Conservation (phyloP, 257 asterid species). For the Solanum pinnatisectum region DNA sequence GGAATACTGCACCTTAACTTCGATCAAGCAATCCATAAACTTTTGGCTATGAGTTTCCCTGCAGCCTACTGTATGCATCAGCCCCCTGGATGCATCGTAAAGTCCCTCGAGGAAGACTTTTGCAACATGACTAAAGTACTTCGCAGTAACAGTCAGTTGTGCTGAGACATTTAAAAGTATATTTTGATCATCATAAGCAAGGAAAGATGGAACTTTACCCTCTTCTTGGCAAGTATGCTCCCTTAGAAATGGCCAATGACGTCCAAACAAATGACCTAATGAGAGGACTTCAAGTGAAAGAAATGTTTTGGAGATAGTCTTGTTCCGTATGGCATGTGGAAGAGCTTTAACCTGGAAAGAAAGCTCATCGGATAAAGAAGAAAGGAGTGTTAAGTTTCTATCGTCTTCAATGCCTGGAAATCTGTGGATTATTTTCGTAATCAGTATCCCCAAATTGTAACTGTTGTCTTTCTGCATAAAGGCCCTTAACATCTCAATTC, state of each 20-base stretch:
- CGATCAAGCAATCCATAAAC: slow-evolving; percentile 10
- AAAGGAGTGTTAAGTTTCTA: slow-evolving; percentile 2
- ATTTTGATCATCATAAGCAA: background rate
- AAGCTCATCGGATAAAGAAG: background rate
- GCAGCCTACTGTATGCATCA: slow-evolving; percentile 16
- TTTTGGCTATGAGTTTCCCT: background rate
- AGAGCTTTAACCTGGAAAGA: slow-evolving; percentile 9
- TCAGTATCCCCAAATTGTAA: background rate
- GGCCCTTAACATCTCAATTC: background rate
- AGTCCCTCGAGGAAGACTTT: slow-evolving; percentile 5
- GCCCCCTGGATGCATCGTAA: slow-evolving; percentile 3
- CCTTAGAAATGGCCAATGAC: background rate
- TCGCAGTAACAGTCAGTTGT: slow-evolving; percentile 1
- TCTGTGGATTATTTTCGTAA: background rate
- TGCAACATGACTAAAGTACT: background rate
- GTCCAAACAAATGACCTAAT: slow-evolving; percentile 3
- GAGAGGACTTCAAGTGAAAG: slow-evolving; percentile 1
- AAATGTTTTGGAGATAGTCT: background rate
- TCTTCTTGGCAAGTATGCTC: background rate
- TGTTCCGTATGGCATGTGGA: background rate
- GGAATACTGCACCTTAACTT: slow-evolving; percentile 4
- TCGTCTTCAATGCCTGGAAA: background rate
- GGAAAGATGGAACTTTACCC: background rate
- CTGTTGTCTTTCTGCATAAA: background rate
- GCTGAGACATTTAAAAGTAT: slow-evolving; percentile 4